Base-by-base conservation (phyloP, 106 monocot species). In the Posidonia australis region DNA sequence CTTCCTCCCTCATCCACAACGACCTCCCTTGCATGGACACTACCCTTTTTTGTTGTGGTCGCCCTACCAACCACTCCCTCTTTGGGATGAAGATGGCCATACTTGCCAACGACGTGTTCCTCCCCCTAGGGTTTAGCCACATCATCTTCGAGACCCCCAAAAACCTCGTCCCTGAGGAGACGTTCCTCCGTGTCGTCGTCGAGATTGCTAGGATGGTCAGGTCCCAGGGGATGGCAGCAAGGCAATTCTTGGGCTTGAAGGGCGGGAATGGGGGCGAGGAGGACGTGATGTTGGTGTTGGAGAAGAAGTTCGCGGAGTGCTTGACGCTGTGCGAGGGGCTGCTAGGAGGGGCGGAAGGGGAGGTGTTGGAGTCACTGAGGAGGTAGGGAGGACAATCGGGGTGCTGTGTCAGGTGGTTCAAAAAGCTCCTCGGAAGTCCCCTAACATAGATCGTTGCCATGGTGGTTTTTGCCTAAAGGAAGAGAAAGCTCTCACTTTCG, bases 1-100 rank as follows among this genome's bases (percentile, higher is more conserved):
- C 89, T 25, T 83, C 86, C 7, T 93, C 93, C 20, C 93, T 89
- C 55, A 77, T 89, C 65, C 93, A 89, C 67, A 83, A 93, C 67
- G 93, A 93, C 60, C 80, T 93, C 46, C 93, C 93, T 5, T 93
- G 86, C 77, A 77, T 93, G 74, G 93, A 93, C 66, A 66, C 80
- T 27, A 69, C 83, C 26, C 68, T 67, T 7, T 30, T 74, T 52
- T 83, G 89, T 30, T 77, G 86, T 41, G 89, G 89, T 51, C 70
- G 77, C 5, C 89, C 89, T 48, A 69, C 83, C 43, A 77, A 58
- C 56, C 93, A 89, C 75, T 72, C 79, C 17, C 19, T 70, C 16
- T 93, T 76, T 68, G 93, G 93, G 24, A 69, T 46, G 45, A 72
- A 66, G 57, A 60, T 77, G 20, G 89, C 93, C 19, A 22, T 93